Evolutionary conservation across 495 filamentous ascomycete species (phyloP), one percentile per base, ranked within the genome.

Genomic region (Barbatosphaeria neglecta): DNA sequence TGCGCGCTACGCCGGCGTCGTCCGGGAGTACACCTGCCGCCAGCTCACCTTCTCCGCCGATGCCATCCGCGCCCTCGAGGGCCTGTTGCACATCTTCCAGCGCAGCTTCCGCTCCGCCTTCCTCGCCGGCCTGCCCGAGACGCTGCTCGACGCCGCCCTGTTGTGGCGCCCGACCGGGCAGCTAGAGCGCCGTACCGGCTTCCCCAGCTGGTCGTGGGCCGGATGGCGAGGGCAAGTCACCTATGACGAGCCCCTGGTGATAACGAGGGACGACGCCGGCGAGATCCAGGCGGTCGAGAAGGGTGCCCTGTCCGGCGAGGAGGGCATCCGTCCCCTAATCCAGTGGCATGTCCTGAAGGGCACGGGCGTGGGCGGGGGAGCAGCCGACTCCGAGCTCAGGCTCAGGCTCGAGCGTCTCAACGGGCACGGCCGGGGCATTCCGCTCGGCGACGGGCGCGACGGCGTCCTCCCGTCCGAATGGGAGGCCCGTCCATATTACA

Each of bases 1-100:
- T 50, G 56, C 40, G 47, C 50, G 51, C 43, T 55, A 58, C 28
- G 27, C 39, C 6, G 39, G 37, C 28, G 46, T 49, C 1, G 28
- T 44, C 15, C 16, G 43, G 41, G 46, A 49, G 18, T 49, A 49
- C 39, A 49, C 46, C 7, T 24, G 37, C n/a, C 22, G 46, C 15
- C 19, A 16, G 2, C 24, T 49, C 18, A 49, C 46, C n/a, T 33
- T 20, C 19, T 9, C n/a, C 10, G 7, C n/a, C 6, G 46, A 49
- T 22, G 40, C 41, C 1, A 20, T 49, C 2, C 46, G 37, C 11
- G 46, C 46, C 6, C 41, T 49, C 10, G 46, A 43, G 16, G 46
- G 46, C 15, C 28, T 33, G 28, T 15, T 33, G 7, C 28, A 33
- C 15, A 33, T 33, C 28, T 33, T 33, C 15, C 28, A 33, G 28